Evolutionary conservation across 202 grass and related monocot genomes (phyloP), one percentile per base, ranked within the genome.

Genomic region (Bolboschoenoplectus hybrid): DNA sequence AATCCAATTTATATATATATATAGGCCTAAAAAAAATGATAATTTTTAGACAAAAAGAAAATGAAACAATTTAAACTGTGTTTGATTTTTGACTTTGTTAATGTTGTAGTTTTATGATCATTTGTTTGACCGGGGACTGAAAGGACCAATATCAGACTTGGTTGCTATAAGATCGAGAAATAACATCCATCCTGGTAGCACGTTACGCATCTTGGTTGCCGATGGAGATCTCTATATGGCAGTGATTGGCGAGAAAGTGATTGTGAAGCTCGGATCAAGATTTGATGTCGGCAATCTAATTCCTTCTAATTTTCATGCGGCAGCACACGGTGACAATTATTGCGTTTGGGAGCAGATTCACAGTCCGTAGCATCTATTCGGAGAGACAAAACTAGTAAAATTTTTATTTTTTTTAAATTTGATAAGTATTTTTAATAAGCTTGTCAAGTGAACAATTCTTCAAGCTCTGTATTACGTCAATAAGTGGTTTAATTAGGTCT

Each of bases 71-170:
- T 26, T 26, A 26, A 26, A 26, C 26, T 26, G 26, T 26, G 26
- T 26, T 26, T 26, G 26, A 26, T 26, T 26, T 26, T 63, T 26
- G 7, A 1, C 9, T 40, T 3, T 67, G 10, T 67, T 67, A 2
- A 14, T 67, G 2, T 61, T 26, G 14, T 72, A 94, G 92, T 94
- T 94, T 85, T 94, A 94, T 73, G 94, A 97, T 70, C 94, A 97
- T 6, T 80, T 92, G 1, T 92, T 94, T 39, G 88, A 93, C 44
- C 89, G 90, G 94, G 93, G 93, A 58, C 17, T 92, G 12, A 94
- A 92, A 76, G 85, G 87, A 3, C 88, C 85, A 85, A 97, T 97
- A 72, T 80, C 74, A 67, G 3, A 46, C 4, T 4, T 97, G 50
- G 81, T 91, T 9, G 81, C 87, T 0, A 72, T 94, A 2, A 88